Conservation (phyloP, 73 alveolate species). For the Tetrahymena borealis region DNA sequence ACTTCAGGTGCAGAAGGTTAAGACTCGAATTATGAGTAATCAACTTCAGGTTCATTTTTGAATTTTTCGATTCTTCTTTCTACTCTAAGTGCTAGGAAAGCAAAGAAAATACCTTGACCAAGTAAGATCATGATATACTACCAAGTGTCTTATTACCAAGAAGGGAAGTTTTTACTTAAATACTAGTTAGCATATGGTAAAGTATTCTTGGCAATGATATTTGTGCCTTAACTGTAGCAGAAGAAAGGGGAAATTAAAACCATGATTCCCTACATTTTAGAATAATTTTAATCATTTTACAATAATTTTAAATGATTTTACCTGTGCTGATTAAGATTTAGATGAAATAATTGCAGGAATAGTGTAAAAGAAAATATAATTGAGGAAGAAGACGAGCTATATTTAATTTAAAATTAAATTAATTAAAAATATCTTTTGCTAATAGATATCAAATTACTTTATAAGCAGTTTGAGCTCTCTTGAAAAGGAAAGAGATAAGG, state of each 20-base stretch:
- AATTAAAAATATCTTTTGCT: neutral
- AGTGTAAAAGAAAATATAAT: neutral
- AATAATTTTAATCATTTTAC: too few relatives aligned
- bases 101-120: neutral
- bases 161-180: neutral
- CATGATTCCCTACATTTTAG: neutral
- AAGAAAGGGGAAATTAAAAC: neutral
- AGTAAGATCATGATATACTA: neutral
- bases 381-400: neutral
- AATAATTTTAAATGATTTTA: neutral
- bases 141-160: neutral
- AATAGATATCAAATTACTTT: neutral
- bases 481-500: conserved; percentile 1
- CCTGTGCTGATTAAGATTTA: neutral
- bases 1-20: neutral
- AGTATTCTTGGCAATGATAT: neutral
- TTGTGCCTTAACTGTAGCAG: neutral
- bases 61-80: neutral
- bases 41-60: neutral
- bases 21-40: neutral
- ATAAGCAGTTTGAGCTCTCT: conserved; percentile 5
- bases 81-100: neutral
- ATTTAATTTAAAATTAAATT: neutral
- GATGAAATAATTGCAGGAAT: neutral
- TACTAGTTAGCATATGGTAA: neutral